These are phyloP conservation scores for Crithidia sp. DNA, from an alignment of 208 protist species.

Conservation along the genomic window DNA sequence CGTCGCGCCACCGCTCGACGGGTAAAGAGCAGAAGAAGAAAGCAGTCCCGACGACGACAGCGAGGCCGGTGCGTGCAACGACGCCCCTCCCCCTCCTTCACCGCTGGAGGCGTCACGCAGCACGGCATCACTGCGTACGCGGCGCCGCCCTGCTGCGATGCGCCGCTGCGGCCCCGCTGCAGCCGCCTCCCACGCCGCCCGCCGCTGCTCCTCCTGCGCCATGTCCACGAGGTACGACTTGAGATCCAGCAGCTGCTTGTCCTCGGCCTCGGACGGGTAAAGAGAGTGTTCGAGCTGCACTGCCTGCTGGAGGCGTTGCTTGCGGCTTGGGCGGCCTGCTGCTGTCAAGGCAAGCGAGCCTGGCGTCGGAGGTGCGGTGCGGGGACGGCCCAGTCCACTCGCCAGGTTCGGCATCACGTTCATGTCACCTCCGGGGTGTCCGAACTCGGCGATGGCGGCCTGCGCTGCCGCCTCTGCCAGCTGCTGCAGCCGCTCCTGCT, in stretches of 20 bases:
- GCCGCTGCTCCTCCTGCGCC: constrained; percentile 56
- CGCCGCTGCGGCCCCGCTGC: constrained; percentile 28
- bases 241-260: constrained; percentile 88
- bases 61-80: background rate
- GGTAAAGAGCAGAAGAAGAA: background rate
- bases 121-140: constrained; percentile 21
- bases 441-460: constrained; percentile 29
- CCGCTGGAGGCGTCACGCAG: background rate
- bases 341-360: constrained; percentile 27
- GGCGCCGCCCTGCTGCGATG: constrained; percentile 27
- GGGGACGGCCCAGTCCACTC: constrained; percentile 19
- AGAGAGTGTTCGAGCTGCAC: constrained; percentile 85
- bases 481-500: constrained; percentile 57
- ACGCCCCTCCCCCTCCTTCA: background rate
- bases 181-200: constrained; percentile 26
- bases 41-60: background rate
- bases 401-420: constrained; percentile 17
- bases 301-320: constrained; percentile 42
- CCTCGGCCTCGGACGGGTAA: constrained; percentile 73
- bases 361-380: constrained; percentile 16
- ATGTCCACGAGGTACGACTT: constrained; percentile 79
- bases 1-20: background rate
- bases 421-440: constrained; percentile 35
- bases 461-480: constrained; percentile 55
- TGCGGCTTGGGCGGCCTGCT: constrained; percentile 16